A percentile compares a stretch with the other conserved stretches of the same genome.
Evolutionary conservation across 2,329 filamentous ascomycete genomes (phyloP).

Genomic region (Nothomitra cinnamomea): DNA sequence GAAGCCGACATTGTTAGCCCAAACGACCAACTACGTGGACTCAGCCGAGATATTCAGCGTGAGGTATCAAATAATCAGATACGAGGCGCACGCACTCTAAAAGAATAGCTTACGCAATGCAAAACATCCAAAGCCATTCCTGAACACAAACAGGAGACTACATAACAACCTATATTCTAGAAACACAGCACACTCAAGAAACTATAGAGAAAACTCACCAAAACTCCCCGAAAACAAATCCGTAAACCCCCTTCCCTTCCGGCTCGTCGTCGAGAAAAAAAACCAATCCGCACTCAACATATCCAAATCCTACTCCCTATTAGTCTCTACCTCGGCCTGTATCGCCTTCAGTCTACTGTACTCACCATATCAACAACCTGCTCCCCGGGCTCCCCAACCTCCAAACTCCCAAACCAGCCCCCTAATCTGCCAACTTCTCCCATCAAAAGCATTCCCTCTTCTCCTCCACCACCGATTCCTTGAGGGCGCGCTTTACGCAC

Average conservation of each 20-base stretch:
- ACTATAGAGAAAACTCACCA: slow-evolving; percentile 7
- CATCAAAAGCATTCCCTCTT: slow-evolving; percentile 7
- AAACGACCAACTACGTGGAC: too few relatives aligned
- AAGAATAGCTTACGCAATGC: too few relatives aligned
- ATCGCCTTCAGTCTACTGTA: not conserved
- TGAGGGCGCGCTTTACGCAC: slow-evolving; percentile 15
- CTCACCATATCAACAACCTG: slow-evolving; percentile 15
- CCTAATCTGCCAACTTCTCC: slow-evolving; percentile 10
- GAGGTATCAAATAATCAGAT: too few relatives aligned
- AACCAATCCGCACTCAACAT: slow-evolving; percentile 17
- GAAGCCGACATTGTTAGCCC: too few relatives aligned
- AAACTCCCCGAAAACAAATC: slow-evolving; percentile 15
- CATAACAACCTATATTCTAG: too few relatives aligned
- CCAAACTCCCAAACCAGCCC: slow-evolving; percentile 8
- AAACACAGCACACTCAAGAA: too few relatives aligned
- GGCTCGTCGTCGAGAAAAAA: slow-evolving; percentile 14
- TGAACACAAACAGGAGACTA: too few relatives aligned
- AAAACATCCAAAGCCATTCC: too few relatives aligned
- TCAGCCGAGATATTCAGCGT: too few relatives aligned
- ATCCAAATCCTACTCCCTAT: slow-evolving; percentile 11
- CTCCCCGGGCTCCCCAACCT: slow-evolving; percentile 15
- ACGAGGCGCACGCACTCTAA: too few relatives aligned
- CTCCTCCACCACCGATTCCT: slow-evolving; percentile 15
- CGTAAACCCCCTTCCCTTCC: slow-evolving; percentile 15
- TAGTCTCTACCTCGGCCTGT: too few relatives aligned